A percentile compares a stretch with the other conserved stretches of the same genome.
Evolutionary conservation across 768 basidiomycete species (phyloP).

Genomic region (Boletus sp.): DNA sequence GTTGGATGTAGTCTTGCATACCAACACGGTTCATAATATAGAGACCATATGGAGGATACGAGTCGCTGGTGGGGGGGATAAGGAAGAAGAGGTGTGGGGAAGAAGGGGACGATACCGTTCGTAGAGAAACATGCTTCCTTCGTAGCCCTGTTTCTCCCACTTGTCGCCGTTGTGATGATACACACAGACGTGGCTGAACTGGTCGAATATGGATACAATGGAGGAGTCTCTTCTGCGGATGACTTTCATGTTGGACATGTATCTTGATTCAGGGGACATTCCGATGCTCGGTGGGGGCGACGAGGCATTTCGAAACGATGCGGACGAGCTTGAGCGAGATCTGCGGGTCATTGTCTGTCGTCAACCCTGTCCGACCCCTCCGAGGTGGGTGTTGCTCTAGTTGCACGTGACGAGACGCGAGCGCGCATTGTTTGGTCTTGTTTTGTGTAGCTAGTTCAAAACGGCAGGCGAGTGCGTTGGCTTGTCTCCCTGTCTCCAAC

Average conservation of each 20-base stretch:
- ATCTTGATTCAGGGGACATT: constrained; percentile 66
- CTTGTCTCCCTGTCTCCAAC: constrained; percentile 34
- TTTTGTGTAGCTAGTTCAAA: constrained; percentile 39
- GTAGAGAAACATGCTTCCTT: constrained; percentile 89
- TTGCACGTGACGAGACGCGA: constrained; percentile 37
- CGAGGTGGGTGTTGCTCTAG: constrained; percentile 11
- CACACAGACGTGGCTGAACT: constrained; percentile 84
- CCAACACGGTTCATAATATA: constrained; percentile 83
- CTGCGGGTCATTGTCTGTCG: constrained; percentile 10
- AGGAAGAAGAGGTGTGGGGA: constrained; percentile 2
- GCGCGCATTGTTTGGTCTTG: constrained; percentile 36
- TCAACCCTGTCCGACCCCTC: constrained; percentile 11
- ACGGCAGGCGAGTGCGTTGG: constrained; percentile 25
- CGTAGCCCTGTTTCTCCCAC: constrained; percentile 82
- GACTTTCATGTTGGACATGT: constrained; percentile 78
- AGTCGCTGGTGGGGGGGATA: constrained; percentile 43
- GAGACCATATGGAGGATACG: constrained; percentile 81
- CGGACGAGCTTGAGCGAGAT: constrained; percentile 30
- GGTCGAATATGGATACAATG: constrained; percentile 79
- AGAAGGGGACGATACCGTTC: constrained; percentile 52
- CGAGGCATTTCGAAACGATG: constrained; percentile 17
- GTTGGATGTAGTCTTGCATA: constrained; percentile 66
- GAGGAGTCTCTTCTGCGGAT: constrained; percentile 76
- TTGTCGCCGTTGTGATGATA: constrained; percentile 72
- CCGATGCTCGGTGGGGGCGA: constrained; percentile 29